These are phyloP conservation scores for Dryas integrifolia DNA, from an alignment of 331 rosid species.

Conservation along the genomic window DNA sequence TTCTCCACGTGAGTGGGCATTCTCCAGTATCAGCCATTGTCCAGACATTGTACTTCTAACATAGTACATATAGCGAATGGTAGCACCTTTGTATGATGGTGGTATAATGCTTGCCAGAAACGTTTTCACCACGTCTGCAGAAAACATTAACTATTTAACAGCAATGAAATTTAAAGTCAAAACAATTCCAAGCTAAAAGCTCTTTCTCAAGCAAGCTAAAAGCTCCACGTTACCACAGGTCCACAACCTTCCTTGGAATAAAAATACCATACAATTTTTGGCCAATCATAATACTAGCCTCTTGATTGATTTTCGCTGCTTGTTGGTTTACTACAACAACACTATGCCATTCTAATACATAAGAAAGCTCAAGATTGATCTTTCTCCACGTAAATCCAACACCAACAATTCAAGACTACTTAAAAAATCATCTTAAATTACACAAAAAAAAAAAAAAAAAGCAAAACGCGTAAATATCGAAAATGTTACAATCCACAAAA, in stretches of 20 bases:
- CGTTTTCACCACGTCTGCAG: conserved; percentile 68
- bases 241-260: not conserved
- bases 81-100: conserved; percentile 94
- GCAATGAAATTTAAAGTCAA: conserved; percentile 1
- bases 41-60: conserved; percentile 66
- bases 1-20: conserved; percentile 71
- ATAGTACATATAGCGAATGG: conserved; percentile 83
- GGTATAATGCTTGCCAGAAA: conserved; percentile 68
- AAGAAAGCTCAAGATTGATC: not conserved
- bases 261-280: not conserved
- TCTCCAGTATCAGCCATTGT: conserved; percentile 77
- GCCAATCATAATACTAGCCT: not conserved
- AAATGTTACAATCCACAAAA: conserved; percentile 18
- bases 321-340: not conserved
- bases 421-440: not conserved
- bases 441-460: not conserved
- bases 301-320: not conserved
- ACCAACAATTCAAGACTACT: not conserved
- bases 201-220: not conserved
- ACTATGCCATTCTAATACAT: not conserved
- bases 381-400: not conserved
- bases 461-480: not conserved
- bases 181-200: not conserved
- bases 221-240: not conserved
- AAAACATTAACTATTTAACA: conserved; percentile 5